Evolutionary conservation across 2,329 filamentous ascomycete species (phyloP).

Genomic region (Diaporthe vaccinii): DNA sequence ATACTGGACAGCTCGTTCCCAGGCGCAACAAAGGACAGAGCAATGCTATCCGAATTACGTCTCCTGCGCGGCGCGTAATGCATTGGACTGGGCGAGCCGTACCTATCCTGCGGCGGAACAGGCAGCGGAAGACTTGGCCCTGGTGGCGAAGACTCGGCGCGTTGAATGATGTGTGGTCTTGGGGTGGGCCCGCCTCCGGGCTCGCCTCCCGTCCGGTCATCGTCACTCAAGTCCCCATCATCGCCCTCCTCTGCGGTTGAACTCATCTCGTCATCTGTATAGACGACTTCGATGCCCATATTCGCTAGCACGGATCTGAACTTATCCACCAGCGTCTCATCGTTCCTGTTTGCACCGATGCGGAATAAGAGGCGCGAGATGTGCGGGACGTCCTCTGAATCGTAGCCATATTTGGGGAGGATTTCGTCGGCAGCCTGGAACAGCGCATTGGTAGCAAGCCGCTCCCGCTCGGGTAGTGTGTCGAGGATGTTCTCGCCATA

Average conservation of each 20-base stretch:
- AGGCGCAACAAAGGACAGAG: conserved; percentile 30
- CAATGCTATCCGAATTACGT: conserved; percentile 45
- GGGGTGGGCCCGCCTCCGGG: conserved; percentile 26
- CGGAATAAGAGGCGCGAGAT: conserved; percentile 85
- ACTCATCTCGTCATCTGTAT: conserved; percentile 53
- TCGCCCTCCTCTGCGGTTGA: conserved; percentile 22
- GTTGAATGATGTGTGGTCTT: conserved; percentile 13
- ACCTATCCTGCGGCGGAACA: conserved; percentile 29
- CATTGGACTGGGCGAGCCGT: conserved; percentile 38
- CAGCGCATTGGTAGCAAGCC: conserved; percentile 80
- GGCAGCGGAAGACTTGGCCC: conserved; percentile 14
- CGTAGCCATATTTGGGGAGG: conserved; percentile 77
- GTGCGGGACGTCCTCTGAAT: conserved; percentile 79
- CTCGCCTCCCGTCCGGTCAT: conserved; percentile 14
- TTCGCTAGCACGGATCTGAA: conserved; percentile 77
- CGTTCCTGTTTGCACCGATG: conserved; percentile 75
- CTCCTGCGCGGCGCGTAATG: conserved; percentile 43
- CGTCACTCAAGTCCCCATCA: conserved; percentile 24
- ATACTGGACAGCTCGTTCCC: conserved; percentile 10
- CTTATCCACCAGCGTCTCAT: conserved; percentile 73
- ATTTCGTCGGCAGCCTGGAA: conserved; percentile 86
- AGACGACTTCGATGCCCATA: conserved; percentile 80
- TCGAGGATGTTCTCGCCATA: conserved; percentile 76
- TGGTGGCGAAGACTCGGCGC: conserved; percentile 14
- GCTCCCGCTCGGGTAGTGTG: conserved; percentile 69